These are phyloP conservation scores for Alternaria novae-zelandiae DNA, from an alignment of 2,329 filamentous ascomycete genomes.

Conservation along the genomic window DNA sequence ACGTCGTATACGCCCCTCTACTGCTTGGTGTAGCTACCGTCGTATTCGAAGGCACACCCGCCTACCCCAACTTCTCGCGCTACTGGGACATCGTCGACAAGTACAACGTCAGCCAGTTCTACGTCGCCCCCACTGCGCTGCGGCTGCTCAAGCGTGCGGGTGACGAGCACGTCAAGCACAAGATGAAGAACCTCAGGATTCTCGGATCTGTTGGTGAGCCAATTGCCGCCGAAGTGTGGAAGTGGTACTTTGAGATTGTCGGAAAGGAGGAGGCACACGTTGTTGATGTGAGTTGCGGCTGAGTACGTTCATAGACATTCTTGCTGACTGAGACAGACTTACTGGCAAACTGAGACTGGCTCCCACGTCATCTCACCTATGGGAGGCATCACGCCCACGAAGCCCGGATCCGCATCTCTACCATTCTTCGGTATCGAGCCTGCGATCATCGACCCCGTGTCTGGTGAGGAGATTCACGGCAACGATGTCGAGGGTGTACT, in stretches of 20 bases:
- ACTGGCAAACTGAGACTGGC: slow-evolving; percentile 99
- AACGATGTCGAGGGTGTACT: slow-evolving; percentile 98
- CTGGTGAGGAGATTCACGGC: slow-evolving; percentile 88
- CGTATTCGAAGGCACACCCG: slow-evolving; percentile 96
- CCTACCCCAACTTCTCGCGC: slow-evolving; percentile 95
- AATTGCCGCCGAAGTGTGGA: slow-evolving; percentile 98
- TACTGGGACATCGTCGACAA: slow-evolving; percentile 99
- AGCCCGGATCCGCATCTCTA: slow-evolving; percentile 92
- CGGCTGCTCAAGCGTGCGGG: slow-evolving; percentile 94
- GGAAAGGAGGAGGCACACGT: slow-evolving; percentile 93
- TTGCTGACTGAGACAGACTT: slow-evolving; percentile 70
- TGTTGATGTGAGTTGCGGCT: slow-evolving; percentile 75
- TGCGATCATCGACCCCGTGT: slow-evolving; percentile 95
- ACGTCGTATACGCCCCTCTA: slow-evolving; percentile 95
- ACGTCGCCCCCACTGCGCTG: slow-evolving; percentile 93
- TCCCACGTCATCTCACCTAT: slow-evolving; percentile 95
- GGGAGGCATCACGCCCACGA: slow-evolving; percentile 91
- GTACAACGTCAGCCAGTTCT: slow-evolving; percentile 96
- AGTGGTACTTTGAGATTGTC: slow-evolving; percentile 97
- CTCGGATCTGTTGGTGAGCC: slow-evolving; percentile 96
- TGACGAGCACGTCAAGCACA: slow-evolving; percentile 85
- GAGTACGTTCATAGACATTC: neutral
- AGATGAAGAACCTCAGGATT: slow-evolving; percentile 88
- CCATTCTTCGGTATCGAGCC: slow-evolving; percentile 99
- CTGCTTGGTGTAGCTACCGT: slow-evolving; percentile 92